Percentiles rank a stretch among this genome's conserved stretches.
Evolutionary conservation across 306 rosid species (phyloP).

Genomic region (Sphenostylis stenocarpa): DNA sequence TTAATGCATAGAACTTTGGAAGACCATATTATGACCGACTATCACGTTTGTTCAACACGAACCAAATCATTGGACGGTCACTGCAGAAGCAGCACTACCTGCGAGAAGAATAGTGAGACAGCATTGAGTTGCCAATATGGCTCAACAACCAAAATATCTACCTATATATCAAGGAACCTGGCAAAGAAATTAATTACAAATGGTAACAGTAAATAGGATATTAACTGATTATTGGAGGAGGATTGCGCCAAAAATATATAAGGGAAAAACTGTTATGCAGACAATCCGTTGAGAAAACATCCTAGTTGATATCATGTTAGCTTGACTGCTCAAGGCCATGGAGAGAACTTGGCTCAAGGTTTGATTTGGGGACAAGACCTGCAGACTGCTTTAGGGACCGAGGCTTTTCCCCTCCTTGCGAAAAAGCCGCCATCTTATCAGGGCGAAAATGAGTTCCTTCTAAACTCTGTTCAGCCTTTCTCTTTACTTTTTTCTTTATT

Average conservation of each 20-base stretch:
- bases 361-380: constrained; percentile 57
- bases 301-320: constrained; percentile 59
- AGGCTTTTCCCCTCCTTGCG: constrained; percentile 61
- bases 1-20: neutral
- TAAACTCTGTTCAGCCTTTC: constrained; percentile 62
- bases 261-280: constrained; percentile 18
- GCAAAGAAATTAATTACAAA: constrained; percentile 65
- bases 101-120: neutral
- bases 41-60: neutral
- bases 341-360: constrained; percentile 53
- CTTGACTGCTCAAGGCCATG: constrained; percentile 85
- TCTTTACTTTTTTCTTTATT: constrained; percentile 61
- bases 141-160: constrained; percentile 44
- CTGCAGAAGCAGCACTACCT: neutral
- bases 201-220: constrained; percentile 45
- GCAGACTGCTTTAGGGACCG: constrained; percentile 60
- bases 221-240: constrained; percentile 1
- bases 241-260: neutral
- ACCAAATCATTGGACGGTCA: neutral
- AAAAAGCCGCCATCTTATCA: constrained; percentile 45
- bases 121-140: constrained; percentile 30
- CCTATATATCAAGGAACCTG: constrained; percentile 48
- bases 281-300: constrained; percentile 37
- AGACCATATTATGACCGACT: neutral
- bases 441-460: constrained; percentile 55